These are phyloP conservation scores for Xanthoconium stramineum DNA, from an alignment of 768 basidiomycete genomes.

Conservation along the genomic window DNA sequence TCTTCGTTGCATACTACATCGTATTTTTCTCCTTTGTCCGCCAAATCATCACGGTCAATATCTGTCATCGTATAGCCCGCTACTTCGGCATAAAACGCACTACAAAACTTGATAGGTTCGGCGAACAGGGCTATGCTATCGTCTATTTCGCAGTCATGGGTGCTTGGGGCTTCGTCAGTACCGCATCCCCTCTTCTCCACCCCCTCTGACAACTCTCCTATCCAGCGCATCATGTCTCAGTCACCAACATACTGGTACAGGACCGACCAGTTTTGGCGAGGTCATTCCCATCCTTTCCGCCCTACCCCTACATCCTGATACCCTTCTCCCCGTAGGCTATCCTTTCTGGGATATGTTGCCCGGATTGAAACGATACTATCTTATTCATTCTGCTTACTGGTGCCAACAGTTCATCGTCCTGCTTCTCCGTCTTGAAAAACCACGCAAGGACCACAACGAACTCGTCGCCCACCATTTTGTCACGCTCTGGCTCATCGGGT, in stretches of 20 bases:
- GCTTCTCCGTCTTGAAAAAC: conserved; percentile 84
- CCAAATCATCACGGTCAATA: conserved; percentile 63
- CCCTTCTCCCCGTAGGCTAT: conserved; percentile 52
- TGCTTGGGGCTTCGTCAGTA: conserved; percentile 71
- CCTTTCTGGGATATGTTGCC: conserved; percentile 87
- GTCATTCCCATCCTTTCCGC: conserved; percentile 34
- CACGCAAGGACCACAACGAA: conserved; percentile 86
- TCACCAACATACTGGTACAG: conserved; percentile 85
- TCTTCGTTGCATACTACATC: conserved; percentile 80
- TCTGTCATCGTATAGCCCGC: conserved; percentile 66
- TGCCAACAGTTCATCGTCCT: conserved; percentile 88
- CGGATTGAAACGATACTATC: conserved; percentile 86
- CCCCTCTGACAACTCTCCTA: not conserved
- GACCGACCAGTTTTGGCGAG: conserved; percentile 82
- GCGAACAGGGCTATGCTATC: conserved; percentile 87
- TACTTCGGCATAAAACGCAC: conserved; percentile 65
- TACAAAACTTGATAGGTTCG: conserved; percentile 77
- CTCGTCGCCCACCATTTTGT: conserved; percentile 89
- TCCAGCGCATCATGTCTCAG: conserved; percentile 78
- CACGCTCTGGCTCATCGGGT: conserved; percentile 94
- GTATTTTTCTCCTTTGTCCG: conserved; percentile 88
- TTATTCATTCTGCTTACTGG: conserved; percentile 94
- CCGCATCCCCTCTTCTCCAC: not conserved
- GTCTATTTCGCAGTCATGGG: conserved; percentile 75
- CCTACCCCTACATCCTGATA: not conserved